Percentiles rank a stretch among this genome's conserved stretches.
Evolutionary conservation across 768 basidiomycete species (phyloP).

Genomic region (Leucosporidium scottii): DNA sequence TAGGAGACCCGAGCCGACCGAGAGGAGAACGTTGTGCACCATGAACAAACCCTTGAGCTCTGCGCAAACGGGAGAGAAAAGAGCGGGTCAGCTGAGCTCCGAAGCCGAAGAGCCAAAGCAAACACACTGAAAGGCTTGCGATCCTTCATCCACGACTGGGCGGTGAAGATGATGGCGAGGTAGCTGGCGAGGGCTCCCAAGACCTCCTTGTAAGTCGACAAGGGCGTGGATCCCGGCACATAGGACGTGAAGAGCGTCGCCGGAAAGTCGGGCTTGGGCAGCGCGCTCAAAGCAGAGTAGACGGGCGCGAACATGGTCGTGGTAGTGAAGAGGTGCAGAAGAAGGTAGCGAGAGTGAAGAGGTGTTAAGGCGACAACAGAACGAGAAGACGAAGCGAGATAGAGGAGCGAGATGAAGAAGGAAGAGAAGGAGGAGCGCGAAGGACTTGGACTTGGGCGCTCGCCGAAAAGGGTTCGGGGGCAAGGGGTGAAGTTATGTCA

Average conservation of each 20-base stretch:
- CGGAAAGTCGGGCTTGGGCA: not conserved
- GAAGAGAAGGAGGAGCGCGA: not conserved
- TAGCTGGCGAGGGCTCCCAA: conserved; percentile 64
- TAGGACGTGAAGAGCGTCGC: conserved; percentile 12
- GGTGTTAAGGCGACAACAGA: not conserved
- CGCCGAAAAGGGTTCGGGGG: no score
- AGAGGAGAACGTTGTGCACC: conserved; percentile 79
- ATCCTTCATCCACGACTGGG: conserved; percentile 75
- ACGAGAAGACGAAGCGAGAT: not conserved
- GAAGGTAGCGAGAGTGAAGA: not conserved
- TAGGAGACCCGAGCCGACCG: conserved; percentile 71
- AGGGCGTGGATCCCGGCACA: conserved; percentile 57
- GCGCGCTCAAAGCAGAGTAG: not conserved
- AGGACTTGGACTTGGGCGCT: no score
- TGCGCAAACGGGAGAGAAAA: no score
- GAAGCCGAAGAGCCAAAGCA: not conserved
- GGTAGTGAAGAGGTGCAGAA: not conserved
- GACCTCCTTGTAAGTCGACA: conserved; percentile 70
- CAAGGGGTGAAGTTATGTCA: no score
- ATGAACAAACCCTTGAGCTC: conserved; percentile 43
- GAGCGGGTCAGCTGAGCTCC: not conserved
- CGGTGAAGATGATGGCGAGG: conserved; percentile 79
- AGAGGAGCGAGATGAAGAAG: not conserved
- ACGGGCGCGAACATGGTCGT: not conserved
- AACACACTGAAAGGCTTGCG: conserved; percentile 54